phyloP scores from a whole-genome alignment of 176 grass and related monocot genomes.

The Eremochloa ophiuroides region DNA sequence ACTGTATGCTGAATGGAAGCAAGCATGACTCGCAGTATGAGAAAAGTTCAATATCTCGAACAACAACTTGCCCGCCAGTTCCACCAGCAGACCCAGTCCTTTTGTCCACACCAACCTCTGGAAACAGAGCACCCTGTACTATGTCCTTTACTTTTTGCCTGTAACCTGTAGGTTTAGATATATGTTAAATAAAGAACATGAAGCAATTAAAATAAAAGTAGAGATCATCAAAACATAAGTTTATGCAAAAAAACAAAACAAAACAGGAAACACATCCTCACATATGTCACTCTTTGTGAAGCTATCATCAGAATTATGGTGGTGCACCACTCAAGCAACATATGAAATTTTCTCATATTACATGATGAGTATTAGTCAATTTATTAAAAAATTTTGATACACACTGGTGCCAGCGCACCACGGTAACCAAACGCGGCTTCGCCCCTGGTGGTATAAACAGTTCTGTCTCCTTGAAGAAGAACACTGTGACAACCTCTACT shows the following conservation, averaged over 20 bases:
- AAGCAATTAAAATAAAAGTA: neutral
- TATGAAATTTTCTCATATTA: too few relatives aligned
- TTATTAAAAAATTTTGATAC: too few relatives aligned
- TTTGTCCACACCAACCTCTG: slow-evolving; percentile 74
- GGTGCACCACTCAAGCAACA: too few relatives aligned
- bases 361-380: too few relatives aligned
- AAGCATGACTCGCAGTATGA: slow-evolving; percentile 95
- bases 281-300: neutral
- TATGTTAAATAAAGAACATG: slow-evolving; percentile 2
- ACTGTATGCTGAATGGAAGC: slow-evolving; percentile 81
- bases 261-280: neutral
- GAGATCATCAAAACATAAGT: neutral
- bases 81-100: slow-evolving; percentile 65
- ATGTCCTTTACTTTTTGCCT: slow-evolving; percentile 74
- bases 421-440: too few relatives aligned
- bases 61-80: slow-evolving; percentile 75
- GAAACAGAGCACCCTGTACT: slow-evolving; percentile 84
- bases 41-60: slow-evolving; percentile 79
- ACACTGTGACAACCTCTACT: neutral
- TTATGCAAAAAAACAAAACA: neutral
- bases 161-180: slow-evolving; percentile 60
- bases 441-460: neutral
- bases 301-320: too few relatives aligned
- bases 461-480: neutral
- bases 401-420: too few relatives aligned